phyloP scores from a whole-genome alignment of 2,329 filamentous ascomycete species.

The Huntiella omanensis region DNA sequence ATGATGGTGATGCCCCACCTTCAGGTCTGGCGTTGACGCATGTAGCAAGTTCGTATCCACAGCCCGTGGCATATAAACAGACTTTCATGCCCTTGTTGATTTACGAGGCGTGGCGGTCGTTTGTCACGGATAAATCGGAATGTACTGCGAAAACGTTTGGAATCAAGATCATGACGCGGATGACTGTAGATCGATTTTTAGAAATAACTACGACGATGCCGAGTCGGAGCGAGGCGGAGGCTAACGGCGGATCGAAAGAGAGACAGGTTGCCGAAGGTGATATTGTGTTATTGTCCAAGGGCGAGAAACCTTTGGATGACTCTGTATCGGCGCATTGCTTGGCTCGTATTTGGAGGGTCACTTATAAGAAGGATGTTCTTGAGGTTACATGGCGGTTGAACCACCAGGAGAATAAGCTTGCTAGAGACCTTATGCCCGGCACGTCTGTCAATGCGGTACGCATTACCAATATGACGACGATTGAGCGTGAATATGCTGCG shows the following conservation, averaged over 20 bases:
- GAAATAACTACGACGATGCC: constrained; percentile 78
- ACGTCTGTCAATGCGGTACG: constrained; percentile 56
- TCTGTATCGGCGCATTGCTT: constrained; percentile 59
- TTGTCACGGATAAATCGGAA: constrained; percentile 80
- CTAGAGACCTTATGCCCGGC: constrained; percentile 47
- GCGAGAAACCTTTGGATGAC: constrained; percentile 48
- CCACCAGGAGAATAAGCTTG: constrained; percentile 41
- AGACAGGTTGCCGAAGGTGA: constrained; percentile 65
- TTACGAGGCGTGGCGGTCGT: constrained; percentile 88
- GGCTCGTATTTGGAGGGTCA: constrained; percentile 63
- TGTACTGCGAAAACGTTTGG: constrained; percentile 63
- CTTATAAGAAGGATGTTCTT: constrained; percentile 59
- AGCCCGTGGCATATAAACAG: constrained; percentile 62
- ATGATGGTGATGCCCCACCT: constrained; percentile 70
- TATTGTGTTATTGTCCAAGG: constrained; percentile 67
- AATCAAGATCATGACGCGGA: constrained; percentile 70
- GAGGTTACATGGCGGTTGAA: constrained; percentile 78
- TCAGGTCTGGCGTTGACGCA: constrained; percentile 51
- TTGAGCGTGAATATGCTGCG: constrained; percentile 89
- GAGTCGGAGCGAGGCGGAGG: constrained; percentile 17
- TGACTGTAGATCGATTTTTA: constrained; percentile 81
- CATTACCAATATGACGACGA: constrained; percentile 80
- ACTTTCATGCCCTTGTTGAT: constrained; percentile 83
- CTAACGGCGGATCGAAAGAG: constrained; percentile 23
- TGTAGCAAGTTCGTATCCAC: constrained; percentile 60